Base-by-base conservation (phyloP, 768 basidiomycete genomes). In the Coprinellus aureogranulatus region DNA sequence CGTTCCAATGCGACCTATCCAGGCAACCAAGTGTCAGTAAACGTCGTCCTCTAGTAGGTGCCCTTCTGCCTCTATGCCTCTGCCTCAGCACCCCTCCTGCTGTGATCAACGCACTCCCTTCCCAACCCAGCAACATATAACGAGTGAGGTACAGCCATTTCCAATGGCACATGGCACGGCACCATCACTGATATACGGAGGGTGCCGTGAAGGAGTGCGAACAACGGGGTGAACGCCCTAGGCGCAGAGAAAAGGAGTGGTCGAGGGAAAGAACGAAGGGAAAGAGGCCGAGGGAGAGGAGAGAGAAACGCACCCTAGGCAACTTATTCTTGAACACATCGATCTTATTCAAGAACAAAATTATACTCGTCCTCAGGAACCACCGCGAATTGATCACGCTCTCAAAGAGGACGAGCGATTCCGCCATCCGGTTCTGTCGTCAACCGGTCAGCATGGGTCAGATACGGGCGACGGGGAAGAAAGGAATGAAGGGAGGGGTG, bases 271-370 rank as follows among this genome's bases (percentile, higher is more conserved):
- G 56, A 44, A 23, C 12, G 48, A 52, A 28, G 9, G 39, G 12
- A 22, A 22, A 41, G 52, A 50, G 41, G 18, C 37, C 10, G 18
- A 44, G 20, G 41, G 8, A 16, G 41, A 8, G 20, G 41, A 44
- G 20, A 34, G 14, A 34, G 46, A n/a, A 23, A 58, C 61, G 18
- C 40, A 76, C 78, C 70, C 78, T 81, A 4, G 88, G 88, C 18
- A 96, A 79, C 72, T 97, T 97, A 67, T 86, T 87, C 52, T 90
- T 88, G 76, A 97, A 95, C 45, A 95, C 77, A 71, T 97, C 94
- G 64, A 94, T 94, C 80, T 96, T 94, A 76, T 94, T 95, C 60
- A 94, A 73, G 81, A 94, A 94, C 52, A 95, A 74, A 67, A 95
- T 94, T 65, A 95, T 93, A 1, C 90, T 91, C 4, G 93, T 93